phyloP scores from a whole-genome alignment of 768 basidiomycete species.

The Lactifluus hygrophoroides region DNA sequence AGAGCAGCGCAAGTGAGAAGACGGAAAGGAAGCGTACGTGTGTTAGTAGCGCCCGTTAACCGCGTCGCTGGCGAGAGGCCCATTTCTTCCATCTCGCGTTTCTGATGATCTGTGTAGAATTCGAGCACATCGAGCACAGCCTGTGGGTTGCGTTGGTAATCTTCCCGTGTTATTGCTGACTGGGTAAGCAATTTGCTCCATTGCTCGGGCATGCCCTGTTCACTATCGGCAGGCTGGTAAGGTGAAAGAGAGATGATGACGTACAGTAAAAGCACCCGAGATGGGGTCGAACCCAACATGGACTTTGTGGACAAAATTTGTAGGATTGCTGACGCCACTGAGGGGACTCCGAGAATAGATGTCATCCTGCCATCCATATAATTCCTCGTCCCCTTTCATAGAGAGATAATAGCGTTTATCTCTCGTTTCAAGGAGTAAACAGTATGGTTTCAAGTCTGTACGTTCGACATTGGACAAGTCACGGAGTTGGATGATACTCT shows the following conservation, averaged over 20 bases:
- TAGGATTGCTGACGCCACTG: slow-evolving; percentile 90
- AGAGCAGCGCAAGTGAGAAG: slow-evolving; percentile 29
- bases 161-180: slow-evolving; percentile 95
- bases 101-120: slow-evolving; percentile 97
- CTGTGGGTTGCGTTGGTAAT: slow-evolving; percentile 94
- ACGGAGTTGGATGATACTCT: slow-evolving; percentile 53
- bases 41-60: slow-evolving; percentile 20
- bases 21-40: slow-evolving; percentile 12
- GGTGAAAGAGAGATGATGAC: slow-evolving; percentile 26
- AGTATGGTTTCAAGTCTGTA: slow-evolving; percentile 91
- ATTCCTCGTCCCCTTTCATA: slow-evolving; percentile 88
- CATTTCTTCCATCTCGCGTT: slow-evolving; percentile 78
- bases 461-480: slow-evolving; percentile 87
- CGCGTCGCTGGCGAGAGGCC: slow-evolving; percentile 27
- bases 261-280: slow-evolving; percentile 87
- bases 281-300: slow-evolving; percentile 96
- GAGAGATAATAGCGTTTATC: slow-evolving; percentile 76
- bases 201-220: slow-evolving; percentile 90
- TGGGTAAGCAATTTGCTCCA: slow-evolving; percentile 97
- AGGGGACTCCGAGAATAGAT: slow-evolving; percentile 87
- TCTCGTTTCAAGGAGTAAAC: slow-evolving; percentile 77
- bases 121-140: slow-evolving; percentile 96
- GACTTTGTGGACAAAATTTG: slow-evolving; percentile 97
- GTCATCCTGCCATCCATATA: slow-evolving; percentile 98
- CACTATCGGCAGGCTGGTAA: not conserved